These are phyloP conservation scores for Posidonia australis DNA, from an alignment of 106 monocot genomes.

Conservation along the genomic window DNA sequence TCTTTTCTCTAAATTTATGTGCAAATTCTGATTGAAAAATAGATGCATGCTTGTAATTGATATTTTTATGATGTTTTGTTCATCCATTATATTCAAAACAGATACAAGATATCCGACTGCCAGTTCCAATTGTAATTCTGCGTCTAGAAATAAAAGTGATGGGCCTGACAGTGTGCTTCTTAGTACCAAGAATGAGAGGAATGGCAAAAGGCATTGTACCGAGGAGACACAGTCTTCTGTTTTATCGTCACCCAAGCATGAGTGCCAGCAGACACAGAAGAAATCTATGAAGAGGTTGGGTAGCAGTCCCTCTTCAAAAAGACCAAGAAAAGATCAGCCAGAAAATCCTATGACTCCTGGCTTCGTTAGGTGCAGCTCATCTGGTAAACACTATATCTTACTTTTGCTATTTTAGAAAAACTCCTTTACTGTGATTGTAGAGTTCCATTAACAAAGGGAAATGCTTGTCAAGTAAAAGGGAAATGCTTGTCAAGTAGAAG, in stretches of 20 bases:
- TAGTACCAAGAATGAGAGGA: constrained; percentile 15
- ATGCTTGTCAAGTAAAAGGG: too few species aligned
- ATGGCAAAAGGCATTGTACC: constrained; percentile 10
- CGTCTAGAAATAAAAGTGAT: constrained; percentile 7
- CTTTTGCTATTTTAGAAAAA: neutral
- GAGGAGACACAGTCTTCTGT: constrained; percentile 5
- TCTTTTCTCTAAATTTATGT: too few species aligned
- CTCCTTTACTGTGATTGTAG: neutral
- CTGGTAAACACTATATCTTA: constrained; percentile 11
- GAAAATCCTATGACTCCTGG: constrained; percentile 7
- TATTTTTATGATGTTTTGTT: too few species aligned
- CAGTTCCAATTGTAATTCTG: constrained; percentile 16
- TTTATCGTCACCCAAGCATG: constrained; percentile 25
- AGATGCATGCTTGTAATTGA: too few species aligned
- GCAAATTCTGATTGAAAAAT: too few species aligned
- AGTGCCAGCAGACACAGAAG: constrained; percentile 15
- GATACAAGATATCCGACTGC: neutral
- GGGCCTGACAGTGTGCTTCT: constrained; percentile 8
- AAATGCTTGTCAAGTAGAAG: too few species aligned
- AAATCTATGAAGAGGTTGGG: constrained; percentile 27
- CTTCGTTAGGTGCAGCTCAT: constrained; percentile 4
- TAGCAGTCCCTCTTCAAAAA: constrained; percentile 19
- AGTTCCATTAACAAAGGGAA: too few species aligned
- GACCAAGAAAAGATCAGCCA: constrained; percentile 26
- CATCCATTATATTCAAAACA: neutral